phyloP scores from a whole-genome alignment of 371 early-diverging fungal species.

The Circinella minor region DNA sequence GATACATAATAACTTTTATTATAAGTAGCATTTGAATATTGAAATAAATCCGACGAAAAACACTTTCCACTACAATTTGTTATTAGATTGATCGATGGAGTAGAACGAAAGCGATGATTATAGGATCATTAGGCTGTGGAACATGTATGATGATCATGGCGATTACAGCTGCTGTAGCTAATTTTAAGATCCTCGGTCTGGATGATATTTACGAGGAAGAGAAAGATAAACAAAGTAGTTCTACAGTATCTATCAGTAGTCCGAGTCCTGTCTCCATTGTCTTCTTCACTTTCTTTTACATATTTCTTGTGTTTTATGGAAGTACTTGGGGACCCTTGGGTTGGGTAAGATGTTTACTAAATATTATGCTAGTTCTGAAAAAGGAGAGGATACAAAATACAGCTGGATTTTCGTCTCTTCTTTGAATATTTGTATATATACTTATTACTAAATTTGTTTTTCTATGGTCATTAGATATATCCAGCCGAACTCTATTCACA shows the following conservation, averaged over 20 bases:
- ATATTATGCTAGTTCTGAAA: too few species aligned
- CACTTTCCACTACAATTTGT: too few species aligned
- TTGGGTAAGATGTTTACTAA: not conserved
- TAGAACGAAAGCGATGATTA: conserved; percentile 53
- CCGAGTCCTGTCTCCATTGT: conserved; percentile 48
- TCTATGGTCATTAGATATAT: conserved; percentile 28
- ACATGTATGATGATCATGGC: conserved; percentile 54
- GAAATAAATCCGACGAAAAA: too few species aligned
- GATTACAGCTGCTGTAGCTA: conserved; percentile 51
- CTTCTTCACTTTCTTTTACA: conserved; percentile 69
- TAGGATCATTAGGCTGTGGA: conserved; percentile 50
- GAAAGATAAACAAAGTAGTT: not conserved
- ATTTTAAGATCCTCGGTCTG: not conserved
- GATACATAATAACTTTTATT: not conserved
- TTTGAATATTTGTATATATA: too few species aligned
- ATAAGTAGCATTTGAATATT: not conserved
- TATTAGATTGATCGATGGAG: conserved; percentile 76
- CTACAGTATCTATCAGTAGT: too few species aligned
- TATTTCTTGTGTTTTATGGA: conserved; percentile 78
- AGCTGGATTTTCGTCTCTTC: too few species aligned
- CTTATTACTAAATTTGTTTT: too few species aligned
- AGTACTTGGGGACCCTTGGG: conserved; percentile 68
- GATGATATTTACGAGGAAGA: not conserved
- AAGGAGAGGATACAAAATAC: too few species aligned
- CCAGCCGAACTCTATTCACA: conserved; percentile 87